Percentiles rank a stretch among this genome's conserved stretches.
phyloP scores from a whole-genome alignment of 2,329 filamentous ascomycete genomes.

The Gnomoniopsis smithogilvyi region DNA sequence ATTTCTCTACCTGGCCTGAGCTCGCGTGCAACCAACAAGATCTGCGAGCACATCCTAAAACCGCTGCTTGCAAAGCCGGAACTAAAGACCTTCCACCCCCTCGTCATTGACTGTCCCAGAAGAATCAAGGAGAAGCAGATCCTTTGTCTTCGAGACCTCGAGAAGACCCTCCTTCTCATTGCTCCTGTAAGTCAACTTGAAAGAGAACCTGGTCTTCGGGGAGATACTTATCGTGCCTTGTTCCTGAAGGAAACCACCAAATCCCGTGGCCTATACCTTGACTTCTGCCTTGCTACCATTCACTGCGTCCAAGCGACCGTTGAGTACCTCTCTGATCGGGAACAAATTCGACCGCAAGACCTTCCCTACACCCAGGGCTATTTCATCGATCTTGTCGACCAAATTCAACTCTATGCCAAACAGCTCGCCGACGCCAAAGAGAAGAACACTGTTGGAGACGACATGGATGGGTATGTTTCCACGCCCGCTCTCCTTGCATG shows the following conservation, averaged over 20 bases:
- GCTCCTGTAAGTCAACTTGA: constrained; percentile 80
- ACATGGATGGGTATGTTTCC: constrained; percentile 55
- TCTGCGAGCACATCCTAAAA: constrained; percentile 73
- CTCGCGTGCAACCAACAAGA: constrained; percentile 68
- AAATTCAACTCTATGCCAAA: constrained; percentile 85
- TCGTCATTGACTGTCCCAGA: constrained; percentile 74
- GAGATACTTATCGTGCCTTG: constrained; percentile 68
- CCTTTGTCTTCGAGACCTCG: constrained; percentile 85
- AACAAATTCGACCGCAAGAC: constrained; percentile 80
- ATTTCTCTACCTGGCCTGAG: constrained; percentile 59
- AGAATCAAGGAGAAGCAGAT: constrained; percentile 83
- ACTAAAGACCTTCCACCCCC: constrained; percentile 76
- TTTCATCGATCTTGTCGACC: constrained; percentile 92
- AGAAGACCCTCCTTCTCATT: constrained; percentile 88
- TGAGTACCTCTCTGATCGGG: constrained; percentile 78
- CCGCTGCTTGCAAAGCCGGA: constrained; percentile 72
- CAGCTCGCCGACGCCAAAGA: constrained; percentile 75
- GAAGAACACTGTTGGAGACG: constrained; percentile 55
- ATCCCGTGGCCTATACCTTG: constrained; percentile 68
- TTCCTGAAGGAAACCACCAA: constrained; percentile 75
- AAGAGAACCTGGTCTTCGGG: constrained; percentile 53
- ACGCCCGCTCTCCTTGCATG: constrained; percentile 14
- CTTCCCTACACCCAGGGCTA: constrained; percentile 94
- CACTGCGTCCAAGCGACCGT: constrained; percentile 87
- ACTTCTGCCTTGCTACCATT: constrained; percentile 88